Conservation (phyloP, 805 yeast species). For the Ogataea sp. region DNA sequence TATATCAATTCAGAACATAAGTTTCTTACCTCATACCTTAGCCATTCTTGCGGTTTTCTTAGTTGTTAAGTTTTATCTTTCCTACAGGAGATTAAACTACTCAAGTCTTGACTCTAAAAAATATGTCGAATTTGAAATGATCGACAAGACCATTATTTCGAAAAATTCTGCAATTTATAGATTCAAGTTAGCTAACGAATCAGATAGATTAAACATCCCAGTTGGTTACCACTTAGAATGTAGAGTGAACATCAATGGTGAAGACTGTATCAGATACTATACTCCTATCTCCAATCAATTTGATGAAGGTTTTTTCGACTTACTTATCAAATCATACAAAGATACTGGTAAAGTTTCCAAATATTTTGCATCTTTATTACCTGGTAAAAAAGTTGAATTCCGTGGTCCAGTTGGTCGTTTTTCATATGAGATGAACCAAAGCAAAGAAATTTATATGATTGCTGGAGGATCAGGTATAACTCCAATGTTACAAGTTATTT, state of each 20-base stretch:
- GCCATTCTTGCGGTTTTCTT: conserved; percentile 31
- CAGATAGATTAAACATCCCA: conserved; percentile 58
- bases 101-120: conserved; percentile 38
- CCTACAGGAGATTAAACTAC: conserved; percentile 29
- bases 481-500: conserved; percentile 77
- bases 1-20: conserved; percentile 41
- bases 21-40: conserved; percentile 38
- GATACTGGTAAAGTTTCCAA: conserved; percentile 59
- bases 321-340: conserved; percentile 67
- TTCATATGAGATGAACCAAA: conserved; percentile 48
- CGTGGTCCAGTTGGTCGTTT: conserved; percentile 78
- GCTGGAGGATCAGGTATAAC: conserved; percentile 91
- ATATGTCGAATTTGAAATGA: conserved; percentile 61
- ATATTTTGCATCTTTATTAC: conserved; percentile 52
- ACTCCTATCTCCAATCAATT: conserved; percentile 67
- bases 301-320: conserved; percentile 69
- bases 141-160: conserved; percentile 67
- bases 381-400: conserved; percentile 62
- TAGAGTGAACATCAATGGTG: conserved; percentile 35
- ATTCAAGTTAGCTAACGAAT: conserved; percentile 53
- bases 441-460: conserved; percentile 55
- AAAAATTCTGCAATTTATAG: conserved; percentile 69
- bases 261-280: conserved; percentile 56
- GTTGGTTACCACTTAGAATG: conserved; percentile 73
- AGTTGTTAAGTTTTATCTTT: conserved; percentile 26